A percentile compares a stretch with the other conserved stretches of the same genome.
These are phyloP conservation scores for Aureococcus anophagefferens DNA, from an alignment of 108 stramenopile species.

Conservation along the genomic window DNA sequence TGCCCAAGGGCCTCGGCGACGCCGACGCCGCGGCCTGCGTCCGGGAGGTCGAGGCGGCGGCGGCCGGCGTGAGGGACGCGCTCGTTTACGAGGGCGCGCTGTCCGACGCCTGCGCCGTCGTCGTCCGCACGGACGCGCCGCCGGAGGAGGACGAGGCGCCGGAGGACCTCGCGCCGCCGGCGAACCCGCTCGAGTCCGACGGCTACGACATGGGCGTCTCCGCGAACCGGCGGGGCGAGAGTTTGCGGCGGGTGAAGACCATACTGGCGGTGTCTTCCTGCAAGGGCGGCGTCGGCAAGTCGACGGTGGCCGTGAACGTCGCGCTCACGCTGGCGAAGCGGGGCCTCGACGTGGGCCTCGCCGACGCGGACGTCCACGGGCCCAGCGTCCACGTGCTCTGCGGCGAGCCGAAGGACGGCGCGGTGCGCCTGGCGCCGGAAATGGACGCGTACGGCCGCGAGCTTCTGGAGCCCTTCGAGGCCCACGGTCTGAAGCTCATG, in stretches of 20 bases:
- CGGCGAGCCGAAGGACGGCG: conserved; percentile 5
- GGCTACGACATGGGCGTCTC: not conserved
- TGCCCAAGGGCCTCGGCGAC: not conserved
- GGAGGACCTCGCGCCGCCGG: too few relatives aligned
- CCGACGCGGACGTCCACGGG: conserved; percentile 59
- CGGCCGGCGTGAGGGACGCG: not conserved
- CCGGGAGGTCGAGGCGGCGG: not conserved
- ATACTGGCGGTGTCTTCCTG: conserved; percentile 8
- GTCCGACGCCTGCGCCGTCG: not conserved
- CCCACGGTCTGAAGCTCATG: conserved; percentile 20
- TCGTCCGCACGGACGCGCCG: not conserved
- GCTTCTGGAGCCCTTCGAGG: conserved; percentile 14
- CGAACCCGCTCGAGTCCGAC: not conserved
- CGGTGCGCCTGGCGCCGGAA: not conserved
- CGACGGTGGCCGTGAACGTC: conserved; percentile 53
- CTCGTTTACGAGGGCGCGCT: not conserved
- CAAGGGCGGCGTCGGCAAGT: conserved; percentile 59
- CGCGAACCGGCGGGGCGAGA: too few relatives aligned
- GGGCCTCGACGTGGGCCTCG: conserved; percentile 37
- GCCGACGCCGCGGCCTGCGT: not conserved
- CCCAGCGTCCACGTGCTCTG: conserved; percentile 43
- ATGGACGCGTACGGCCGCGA: not conserved
- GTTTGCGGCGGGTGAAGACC: not conserved
- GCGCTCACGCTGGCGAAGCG: conserved; percentile 29
- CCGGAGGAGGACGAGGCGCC: too few relatives aligned